Evolutionary conservation across 306 rosid species (phyloP).

Genomic region (Quercus variabilis): DNA sequence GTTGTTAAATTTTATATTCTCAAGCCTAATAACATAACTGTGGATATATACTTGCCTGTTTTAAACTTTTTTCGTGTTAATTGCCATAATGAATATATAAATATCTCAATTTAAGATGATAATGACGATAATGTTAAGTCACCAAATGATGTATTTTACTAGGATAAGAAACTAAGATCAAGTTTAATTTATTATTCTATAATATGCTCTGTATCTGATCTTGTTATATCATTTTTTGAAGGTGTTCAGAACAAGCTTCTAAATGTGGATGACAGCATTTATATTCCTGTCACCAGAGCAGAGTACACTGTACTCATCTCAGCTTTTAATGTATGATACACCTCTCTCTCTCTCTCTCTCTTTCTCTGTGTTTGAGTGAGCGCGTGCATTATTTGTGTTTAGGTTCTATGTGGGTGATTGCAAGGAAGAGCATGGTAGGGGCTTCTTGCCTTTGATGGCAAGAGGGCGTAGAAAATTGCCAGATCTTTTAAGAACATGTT

Average conservation of each 20-base stretch:
- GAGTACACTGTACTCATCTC: slow-evolving; percentile 73
- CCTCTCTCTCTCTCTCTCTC: slow-evolving; percentile 3
- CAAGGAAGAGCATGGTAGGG: background rate
- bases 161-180: background rate
- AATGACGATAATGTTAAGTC: background rate
- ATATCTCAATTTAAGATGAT: background rate
- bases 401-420: background rate
- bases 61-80: background rate
- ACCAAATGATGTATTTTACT: background rate
- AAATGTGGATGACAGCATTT: slow-evolving; percentile 69
- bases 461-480: background rate
- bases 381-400: background rate
- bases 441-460: background rate
- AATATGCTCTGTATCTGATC: slow-evolving; percentile 15
- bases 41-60: background rate
- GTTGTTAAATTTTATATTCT: background rate
- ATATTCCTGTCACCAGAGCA: slow-evolving; percentile 75
- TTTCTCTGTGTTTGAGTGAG: background rate
- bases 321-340: slow-evolving; percentile 67
- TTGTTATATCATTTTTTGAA: slow-evolving; percentile 29
- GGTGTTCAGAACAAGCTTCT: slow-evolving; percentile 83
- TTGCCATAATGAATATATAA: background rate
- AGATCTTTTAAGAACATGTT: background rate
- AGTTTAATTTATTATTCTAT: background rate
- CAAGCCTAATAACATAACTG: background rate